phyloP scores from a whole-genome alignment of 352 stramenopile species.

The Phytophthora syringae region DNA sequence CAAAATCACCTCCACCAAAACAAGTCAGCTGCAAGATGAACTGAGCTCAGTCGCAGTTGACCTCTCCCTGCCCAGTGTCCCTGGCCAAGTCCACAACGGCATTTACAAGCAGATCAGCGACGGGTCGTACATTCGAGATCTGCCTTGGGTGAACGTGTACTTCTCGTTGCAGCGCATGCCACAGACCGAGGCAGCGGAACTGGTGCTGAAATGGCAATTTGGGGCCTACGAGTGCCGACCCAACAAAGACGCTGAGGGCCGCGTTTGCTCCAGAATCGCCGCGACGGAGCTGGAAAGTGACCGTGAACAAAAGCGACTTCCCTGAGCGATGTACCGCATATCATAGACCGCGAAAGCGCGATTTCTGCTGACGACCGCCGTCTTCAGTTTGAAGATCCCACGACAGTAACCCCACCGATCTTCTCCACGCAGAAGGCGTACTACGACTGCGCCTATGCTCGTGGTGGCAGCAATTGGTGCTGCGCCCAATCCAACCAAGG shows the following conservation, averaged over 20 bases:
- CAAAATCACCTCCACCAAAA: background rate
- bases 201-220: conserved; percentile 40
- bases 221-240: conserved; percentile 46
- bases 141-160: conserved; percentile 35
- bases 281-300: conserved; percentile 37
- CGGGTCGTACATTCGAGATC: conserved; percentile 36
- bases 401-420: conserved; percentile 20
- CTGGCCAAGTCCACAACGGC: conserved; percentile 41
- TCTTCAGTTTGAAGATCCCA: conserved; percentile 49
- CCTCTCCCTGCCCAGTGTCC: conserved; percentile 28
- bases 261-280: conserved; percentile 40
- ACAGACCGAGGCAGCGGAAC: background rate
- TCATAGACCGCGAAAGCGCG: conserved; percentile 17
- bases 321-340: conserved; percentile 3
- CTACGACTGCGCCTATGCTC: conserved; percentile 47
- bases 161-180: conserved; percentile 39
- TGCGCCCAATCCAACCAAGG: conserved; percentile 45
- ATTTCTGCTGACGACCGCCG: conserved; percentile 16
- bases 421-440: conserved; percentile 43
- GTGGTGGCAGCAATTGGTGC: conserved; percentile 44
- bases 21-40: background rate
- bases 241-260: background rate
- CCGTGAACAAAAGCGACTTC: background rate
- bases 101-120: conserved; percentile 31
- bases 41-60: conserved; percentile 29